phyloP scores from a whole-genome alignment of 805 yeast genomes.

The Sungouiella blattae region DNA sequence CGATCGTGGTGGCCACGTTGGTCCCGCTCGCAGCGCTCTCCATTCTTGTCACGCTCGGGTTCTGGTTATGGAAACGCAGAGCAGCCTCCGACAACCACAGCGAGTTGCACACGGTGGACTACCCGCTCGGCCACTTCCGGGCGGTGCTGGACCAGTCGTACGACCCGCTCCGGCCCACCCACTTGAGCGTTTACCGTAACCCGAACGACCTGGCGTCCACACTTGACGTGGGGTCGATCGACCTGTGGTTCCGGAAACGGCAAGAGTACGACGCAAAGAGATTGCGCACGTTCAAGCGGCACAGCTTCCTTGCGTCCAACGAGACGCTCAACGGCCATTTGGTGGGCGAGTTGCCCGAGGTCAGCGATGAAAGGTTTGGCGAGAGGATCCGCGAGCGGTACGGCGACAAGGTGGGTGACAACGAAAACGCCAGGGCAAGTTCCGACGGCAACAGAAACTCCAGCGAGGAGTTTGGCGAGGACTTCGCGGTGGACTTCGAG shows the following conservation, averaged over 20 bases:
- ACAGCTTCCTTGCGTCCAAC: conserved; percentile 29
- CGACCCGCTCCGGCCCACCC: conserved; percentile 8
- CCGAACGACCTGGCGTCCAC: conserved; percentile 33
- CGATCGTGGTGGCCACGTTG: conserved; percentile 37
- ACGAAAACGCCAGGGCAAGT: too few relatives aligned
- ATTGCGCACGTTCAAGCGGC: conserved; percentile 13
- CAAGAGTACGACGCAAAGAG: conserved; percentile 38
- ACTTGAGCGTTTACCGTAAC: conserved; percentile 10
- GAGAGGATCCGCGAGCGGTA: not conserved
- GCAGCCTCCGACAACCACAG: conserved; percentile 1
- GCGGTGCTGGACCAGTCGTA: conserved; percentile 14
- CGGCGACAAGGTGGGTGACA: too few relatives aligned
- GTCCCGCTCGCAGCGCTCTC: conserved; percentile 29
- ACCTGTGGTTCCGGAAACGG: conserved; percentile 51
- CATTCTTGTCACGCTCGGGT: conserved; percentile 2
- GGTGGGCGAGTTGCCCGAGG: too few relatives aligned
- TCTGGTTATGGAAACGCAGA: conserved; percentile 8
- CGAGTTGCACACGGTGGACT: conserved; percentile 4
- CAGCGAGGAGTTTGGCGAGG: too few relatives aligned
- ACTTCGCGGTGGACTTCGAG: too few relatives aligned
- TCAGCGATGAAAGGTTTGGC: not conserved
- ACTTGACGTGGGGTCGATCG: conserved; percentile 46
- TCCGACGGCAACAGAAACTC: too few relatives aligned
- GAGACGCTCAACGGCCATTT: conserved; percentile 18
- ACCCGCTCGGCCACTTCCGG: conserved; percentile 16